Percentiles rank a stretch among this genome's conserved stretches.
These are phyloP conservation scores for Colletotrichum endophyticum DNA, from an alignment of 2,329 filamentous ascomycete species.

Conservation along the genomic window DNA sequence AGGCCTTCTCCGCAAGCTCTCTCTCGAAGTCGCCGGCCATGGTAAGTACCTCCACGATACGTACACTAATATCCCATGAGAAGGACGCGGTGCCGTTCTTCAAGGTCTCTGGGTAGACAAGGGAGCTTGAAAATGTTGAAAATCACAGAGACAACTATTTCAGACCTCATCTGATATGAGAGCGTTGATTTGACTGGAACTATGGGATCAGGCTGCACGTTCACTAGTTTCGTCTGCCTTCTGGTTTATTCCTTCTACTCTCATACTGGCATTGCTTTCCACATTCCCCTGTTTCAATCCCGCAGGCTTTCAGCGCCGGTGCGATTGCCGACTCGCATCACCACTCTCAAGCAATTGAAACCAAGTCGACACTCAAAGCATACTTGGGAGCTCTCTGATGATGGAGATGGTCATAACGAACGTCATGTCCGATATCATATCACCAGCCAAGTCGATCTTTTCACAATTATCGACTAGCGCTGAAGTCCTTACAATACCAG, in stretches of 20 bases:
- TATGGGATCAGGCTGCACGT: background rate
- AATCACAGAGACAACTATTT: background rate
- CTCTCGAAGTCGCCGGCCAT: background rate
- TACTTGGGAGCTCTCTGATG: background rate
- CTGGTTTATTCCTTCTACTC: background rate
- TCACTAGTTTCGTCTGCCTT: background rate
- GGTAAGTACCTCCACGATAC: background rate
- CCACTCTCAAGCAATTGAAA: background rate
- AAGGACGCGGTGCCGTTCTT: background rate
- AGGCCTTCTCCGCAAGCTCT: background rate
- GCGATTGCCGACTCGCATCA: background rate
- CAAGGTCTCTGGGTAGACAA: background rate
- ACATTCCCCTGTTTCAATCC: background rate
- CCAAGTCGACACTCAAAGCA: background rate
- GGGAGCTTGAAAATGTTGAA: background rate
- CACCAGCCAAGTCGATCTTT: background rate
- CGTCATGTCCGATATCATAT: background rate
- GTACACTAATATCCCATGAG: accelerated
- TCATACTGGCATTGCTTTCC: background rate
- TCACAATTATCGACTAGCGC: background rate
- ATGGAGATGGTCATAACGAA: background rate
- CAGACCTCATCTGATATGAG: background rate
- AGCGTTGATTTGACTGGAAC: background rate
- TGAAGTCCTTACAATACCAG: background rate
- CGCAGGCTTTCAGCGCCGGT: background rate